phyloP scores from a whole-genome alignment of 768 basidiomycete genomes.

The Macrolepiota fuliginosa region DNA sequence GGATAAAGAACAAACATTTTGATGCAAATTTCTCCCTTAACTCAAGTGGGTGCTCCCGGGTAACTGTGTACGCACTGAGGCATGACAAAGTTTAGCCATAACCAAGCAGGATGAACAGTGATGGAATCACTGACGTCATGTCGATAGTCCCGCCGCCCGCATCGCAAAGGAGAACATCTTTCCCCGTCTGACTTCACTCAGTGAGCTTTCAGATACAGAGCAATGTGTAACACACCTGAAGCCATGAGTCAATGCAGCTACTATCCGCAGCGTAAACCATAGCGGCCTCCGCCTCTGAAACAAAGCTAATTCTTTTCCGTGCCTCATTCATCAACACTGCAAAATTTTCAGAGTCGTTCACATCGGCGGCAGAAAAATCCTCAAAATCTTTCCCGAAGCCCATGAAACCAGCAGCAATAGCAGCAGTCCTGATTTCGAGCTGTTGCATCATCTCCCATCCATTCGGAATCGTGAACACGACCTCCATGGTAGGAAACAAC shows the following conservation, averaged over 20 bases:
- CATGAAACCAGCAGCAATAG: neutral
- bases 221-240: neutral
- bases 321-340: neutral
- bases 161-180: constrained; percentile 2
- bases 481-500: neutral
- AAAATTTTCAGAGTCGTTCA: neutral
- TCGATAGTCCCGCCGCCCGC: constrained; percentile 6
- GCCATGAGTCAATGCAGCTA: neutral
- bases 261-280: constrained; percentile 3
- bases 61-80: neutral
- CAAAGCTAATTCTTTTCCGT: neutral
- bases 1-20: neutral
- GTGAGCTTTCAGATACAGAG: neutral
- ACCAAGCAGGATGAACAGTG: neutral
- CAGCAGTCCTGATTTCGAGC: neutral
- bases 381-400: neutral
- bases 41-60: neutral
- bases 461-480: constrained; percentile 2
- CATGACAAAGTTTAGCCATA: neutral
- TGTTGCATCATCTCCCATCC: constrained; percentile 5
- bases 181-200: neutral
- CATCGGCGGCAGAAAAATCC: neutral
- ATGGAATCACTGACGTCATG: neutral
- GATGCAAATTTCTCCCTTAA: constrained; percentile 2
- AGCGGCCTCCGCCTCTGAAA: constrained; percentile 4